phyloP scores from a whole-genome alignment of 306 rosid species.

The Dalbergia oliveri region DNA sequence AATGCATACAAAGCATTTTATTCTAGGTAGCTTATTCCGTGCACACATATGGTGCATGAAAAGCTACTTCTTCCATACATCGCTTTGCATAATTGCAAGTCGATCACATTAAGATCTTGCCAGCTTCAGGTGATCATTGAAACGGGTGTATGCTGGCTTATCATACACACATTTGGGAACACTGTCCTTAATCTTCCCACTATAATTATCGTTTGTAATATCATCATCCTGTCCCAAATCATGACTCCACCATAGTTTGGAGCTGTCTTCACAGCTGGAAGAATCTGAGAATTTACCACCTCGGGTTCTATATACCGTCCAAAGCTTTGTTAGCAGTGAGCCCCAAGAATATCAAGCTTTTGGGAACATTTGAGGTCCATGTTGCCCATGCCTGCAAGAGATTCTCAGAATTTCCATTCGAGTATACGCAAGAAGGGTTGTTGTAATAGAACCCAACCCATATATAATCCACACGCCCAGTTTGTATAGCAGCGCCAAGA shows the following conservation, averaged over 20 bases:
- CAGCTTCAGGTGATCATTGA: too few species aligned
- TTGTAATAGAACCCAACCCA: constrained; percentile 68
- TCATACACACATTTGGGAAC: constrained; percentile 23
- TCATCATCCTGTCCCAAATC: constrained; percentile 1
- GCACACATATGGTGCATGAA: too few species aligned
- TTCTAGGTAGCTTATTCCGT: too few species aligned
- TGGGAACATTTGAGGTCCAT: too few species aligned
- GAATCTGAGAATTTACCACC: neutral
- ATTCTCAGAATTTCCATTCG: neutral
- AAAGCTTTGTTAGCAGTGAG: neutral
- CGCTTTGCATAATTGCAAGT: too few species aligned
- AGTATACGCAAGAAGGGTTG: constrained; percentile 41
- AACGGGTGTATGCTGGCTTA: neutral
- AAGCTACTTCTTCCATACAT: too few species aligned
- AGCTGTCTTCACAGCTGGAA: neutral
- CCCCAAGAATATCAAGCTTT: constrained; percentile 18
- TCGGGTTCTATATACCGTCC: neutral
- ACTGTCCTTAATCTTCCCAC: neutral
- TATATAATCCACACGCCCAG: constrained; percentile 45
- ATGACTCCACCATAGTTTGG: constrained; percentile 31
- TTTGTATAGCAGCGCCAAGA: too few species aligned
- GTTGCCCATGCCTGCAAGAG: too few species aligned
- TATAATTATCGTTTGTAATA: neutral
- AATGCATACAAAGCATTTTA: too few species aligned
- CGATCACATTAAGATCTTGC: too few species aligned